These are phyloP conservation scores for Sarocladium oryzae DNA, from an alignment of 2,329 filamentous ascomycete genomes.

Conservation along the genomic window DNA sequence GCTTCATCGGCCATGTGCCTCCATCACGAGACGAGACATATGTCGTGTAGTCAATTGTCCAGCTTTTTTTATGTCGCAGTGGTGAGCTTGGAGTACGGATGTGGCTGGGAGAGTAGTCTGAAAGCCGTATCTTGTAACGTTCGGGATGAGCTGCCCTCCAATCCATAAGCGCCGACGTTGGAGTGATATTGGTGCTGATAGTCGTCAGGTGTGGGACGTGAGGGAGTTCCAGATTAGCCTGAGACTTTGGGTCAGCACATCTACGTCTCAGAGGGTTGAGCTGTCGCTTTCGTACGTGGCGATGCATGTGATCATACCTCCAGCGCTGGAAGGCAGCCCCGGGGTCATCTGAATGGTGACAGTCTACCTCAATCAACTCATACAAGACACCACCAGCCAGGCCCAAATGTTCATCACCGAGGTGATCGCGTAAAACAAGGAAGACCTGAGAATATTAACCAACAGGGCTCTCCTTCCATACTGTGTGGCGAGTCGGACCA, in stretches of 20 bases:
- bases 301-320: slow-evolving; percentile 36
- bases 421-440: slow-evolving; percentile 34
- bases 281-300: slow-evolving; percentile 27
- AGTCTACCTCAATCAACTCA: slow-evolving; percentile 40
- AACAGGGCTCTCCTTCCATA: too few species aligned
- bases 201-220: slow-evolving; percentile 42
- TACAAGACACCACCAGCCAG: slow-evolving; percentile 38
- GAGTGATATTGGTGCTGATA: slow-evolving; percentile 33
- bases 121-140: slow-evolving; percentile 33
- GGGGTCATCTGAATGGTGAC: slow-evolving; percentile 35
- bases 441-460: slow-evolving; percentile 27
- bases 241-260: slow-evolving; percentile 6
- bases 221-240: slow-evolving; percentile 37
- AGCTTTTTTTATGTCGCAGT: slow-evolving; percentile 32
- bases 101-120: slow-evolving; percentile 27
- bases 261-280: neutral
- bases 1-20: slow-evolving; percentile 31
- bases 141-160: slow-evolving; percentile 32
- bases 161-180: slow-evolving; percentile 27
- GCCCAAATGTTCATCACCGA: slow-evolving; percentile 38
- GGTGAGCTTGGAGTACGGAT: slow-evolving; percentile 23
- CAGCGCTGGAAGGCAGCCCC: slow-evolving; percentile 40
- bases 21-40: slow-evolving; percentile 31
- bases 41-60: slow-evolving; percentile 37
- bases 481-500: too few species aligned